Evolutionary conservation across 176 grass and related monocot species (phyloP).

Genomic region (Microstegium vimineum): DNA sequence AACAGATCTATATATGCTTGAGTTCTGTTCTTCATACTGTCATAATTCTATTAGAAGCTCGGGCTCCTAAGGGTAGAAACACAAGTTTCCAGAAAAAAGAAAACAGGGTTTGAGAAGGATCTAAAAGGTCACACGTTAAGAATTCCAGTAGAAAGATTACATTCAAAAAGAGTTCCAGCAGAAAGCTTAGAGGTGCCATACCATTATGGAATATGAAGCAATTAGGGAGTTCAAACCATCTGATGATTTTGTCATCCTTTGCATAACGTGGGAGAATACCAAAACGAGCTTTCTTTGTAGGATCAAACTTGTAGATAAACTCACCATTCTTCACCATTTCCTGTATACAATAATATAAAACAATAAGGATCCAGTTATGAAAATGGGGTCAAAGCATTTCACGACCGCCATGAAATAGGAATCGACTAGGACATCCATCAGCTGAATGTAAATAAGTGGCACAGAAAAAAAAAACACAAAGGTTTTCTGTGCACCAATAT

Average conservation of each 20-base stretch:
- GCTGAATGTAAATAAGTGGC: background rate
- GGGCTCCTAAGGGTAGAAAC: background rate
- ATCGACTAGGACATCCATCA: background rate
- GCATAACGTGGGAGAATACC: slow-evolving; percentile 83
- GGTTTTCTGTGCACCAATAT: background rate
- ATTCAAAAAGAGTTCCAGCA: too few relatives aligned
- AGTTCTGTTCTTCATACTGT: background rate
- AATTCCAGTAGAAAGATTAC: too few relatives aligned
- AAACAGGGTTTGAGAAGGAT: background rate
- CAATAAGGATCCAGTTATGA: background rate
- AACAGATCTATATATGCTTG: background rate
- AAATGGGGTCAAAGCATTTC: background rate
- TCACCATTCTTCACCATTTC: slow-evolving; percentile 92
- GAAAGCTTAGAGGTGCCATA: slow-evolving; percentile 22
- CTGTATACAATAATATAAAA: slow-evolving; percentile 39
- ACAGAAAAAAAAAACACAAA: background rate
- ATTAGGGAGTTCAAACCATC: slow-evolving; percentile 99
- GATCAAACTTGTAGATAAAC: slow-evolving; percentile 84
- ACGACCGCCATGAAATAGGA: background rate
- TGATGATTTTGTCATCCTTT: slow-evolving; percentile 72
- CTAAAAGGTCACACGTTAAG: background rate
- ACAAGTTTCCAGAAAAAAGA: background rate
- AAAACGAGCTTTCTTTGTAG: slow-evolving; percentile 86
- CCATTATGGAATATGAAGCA: slow-evolving; percentile 99
- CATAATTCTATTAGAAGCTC: background rate